Evolutionary conservation across 2,329 filamentous ascomycete genomes (phyloP).

Genomic region (Grosmannia huntii): DNA sequence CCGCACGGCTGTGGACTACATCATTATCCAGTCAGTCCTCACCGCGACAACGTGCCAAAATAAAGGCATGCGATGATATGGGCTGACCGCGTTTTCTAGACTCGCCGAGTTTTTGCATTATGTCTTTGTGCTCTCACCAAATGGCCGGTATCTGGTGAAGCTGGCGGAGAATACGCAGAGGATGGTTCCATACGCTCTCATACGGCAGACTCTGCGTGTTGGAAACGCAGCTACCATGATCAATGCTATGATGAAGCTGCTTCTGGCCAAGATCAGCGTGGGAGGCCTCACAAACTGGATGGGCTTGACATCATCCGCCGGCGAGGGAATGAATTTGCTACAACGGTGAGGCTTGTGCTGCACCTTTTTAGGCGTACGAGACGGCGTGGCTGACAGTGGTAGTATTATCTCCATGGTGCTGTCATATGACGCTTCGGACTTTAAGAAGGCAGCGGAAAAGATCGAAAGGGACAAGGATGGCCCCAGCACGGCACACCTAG

Average conservation of each 20-base stretch:
- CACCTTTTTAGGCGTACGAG: background rate
- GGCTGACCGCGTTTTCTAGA: constrained; percentile 24
- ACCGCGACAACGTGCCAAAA: background rate
- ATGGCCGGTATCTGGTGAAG: constrained; percentile 61
- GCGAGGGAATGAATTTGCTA: constrained; percentile 71
- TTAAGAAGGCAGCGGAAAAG: constrained; percentile 50
- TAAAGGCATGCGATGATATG: background rate
- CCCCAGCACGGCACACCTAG: constrained; percentile 47
- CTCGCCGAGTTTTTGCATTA: constrained; percentile 64
- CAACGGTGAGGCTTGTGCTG: constrained; percentile 32
- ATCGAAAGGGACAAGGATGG: constrained; percentile 49
- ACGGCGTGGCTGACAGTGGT: background rate
- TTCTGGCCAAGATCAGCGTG: constrained; percentile 67
- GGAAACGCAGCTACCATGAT: constrained; percentile 78
- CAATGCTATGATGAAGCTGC: constrained; percentile 56
- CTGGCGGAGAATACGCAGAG: constrained; percentile 58
- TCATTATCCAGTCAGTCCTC: constrained; percentile 49
- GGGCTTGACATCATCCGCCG: constrained; percentile 54
- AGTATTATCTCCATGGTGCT: constrained; percentile 64
- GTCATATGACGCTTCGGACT: constrained; percentile 59
- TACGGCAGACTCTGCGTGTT: constrained; percentile 60
- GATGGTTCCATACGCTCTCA: constrained; percentile 57
- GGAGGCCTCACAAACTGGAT: constrained; percentile 68
- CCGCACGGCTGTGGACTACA: constrained; percentile 50
- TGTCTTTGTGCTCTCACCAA: constrained; percentile 57